Base-by-base conservation (phyloP, 2,329 filamentous ascomycete genomes). In the Chaetomium strumarium region DNA sequence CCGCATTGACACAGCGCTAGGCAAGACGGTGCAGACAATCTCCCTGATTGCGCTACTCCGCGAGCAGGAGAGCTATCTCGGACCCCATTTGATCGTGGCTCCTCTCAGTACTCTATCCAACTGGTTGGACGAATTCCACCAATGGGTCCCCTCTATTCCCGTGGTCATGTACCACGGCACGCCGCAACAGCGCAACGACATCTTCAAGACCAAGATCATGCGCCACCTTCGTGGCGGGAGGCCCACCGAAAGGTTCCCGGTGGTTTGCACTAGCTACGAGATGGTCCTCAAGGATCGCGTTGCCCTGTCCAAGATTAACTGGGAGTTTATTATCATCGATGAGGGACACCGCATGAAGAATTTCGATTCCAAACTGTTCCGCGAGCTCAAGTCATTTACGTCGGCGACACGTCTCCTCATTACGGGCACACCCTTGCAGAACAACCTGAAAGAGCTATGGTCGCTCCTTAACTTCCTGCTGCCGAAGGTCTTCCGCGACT, bases 271-370 rank as follows among this genome's bases (percentile, higher is more conserved):
- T 0, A 95, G 86, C 37, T 97, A 97, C 62, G 93, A 99, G 66
- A 96, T 99, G 65, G 91, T 95, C 49, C 85, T 99, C 70, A 85
- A 90, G 62, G 93, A 99, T 65, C 83, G 88, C 36, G 86, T 90
- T 48, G 85, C 85, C 34, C 72, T 99, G 5, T 83, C 84, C 0
- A 85, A 86, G 52, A 92, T 95, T 52, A 86, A 90, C 34, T 99
- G 93, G 93, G 90, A 95, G 49, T 96, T 96, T 62, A 96, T 99
- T 63, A 93, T 99, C 60, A 95, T 99, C 56, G 92, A 99, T 61
- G 93, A 99, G 70, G 93, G 93, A 0, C 93, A 99, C 66, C 86
- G 93, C 1, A 84, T 99, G 78, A 99, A 99, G 73, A 99, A 99
- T 59, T 86, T 95, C 57, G 91, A 97, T 46, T 95, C 92, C 30